Percentiles rank a stretch among this genome's conserved stretches.
These are phyloP conservation scores for Boletus bicolor DNA, from an alignment of 768 basidiomycete species.

Conservation along the genomic window DNA sequence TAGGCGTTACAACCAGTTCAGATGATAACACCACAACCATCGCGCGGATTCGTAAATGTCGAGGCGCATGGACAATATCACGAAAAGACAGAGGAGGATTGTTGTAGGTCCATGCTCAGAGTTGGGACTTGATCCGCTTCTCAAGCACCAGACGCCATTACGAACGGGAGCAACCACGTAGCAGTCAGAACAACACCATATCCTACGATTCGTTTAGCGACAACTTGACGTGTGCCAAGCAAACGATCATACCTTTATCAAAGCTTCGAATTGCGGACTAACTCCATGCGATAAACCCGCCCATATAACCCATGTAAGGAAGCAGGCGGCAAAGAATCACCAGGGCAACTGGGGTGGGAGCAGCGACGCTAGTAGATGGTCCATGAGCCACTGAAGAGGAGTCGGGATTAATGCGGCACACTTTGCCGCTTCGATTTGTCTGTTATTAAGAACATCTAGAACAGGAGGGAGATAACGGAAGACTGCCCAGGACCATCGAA, in stretches of 20 bases:
- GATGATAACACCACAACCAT: not conserved
- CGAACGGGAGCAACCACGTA: slow-evolving; percentile 77
- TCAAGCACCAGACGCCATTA: slow-evolving; percentile 74
- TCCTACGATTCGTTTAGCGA: slow-evolving; percentile 38
- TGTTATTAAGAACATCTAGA: slow-evolving; percentile 59
- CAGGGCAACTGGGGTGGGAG: slow-evolving; percentile 61
- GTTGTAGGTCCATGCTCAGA: slow-evolving; percentile 31
- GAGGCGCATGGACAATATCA: slow-evolving; percentile 8
- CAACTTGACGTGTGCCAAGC: not conserved
- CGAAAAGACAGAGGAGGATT: not conserved
- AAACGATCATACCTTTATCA: slow-evolving; percentile 54
- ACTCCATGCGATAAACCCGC: slow-evolving; percentile 74
- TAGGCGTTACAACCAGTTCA: slow-evolving; percentile 10
- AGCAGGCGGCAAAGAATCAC: slow-evolving; percentile 59
- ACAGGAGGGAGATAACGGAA: slow-evolving; percentile 72
- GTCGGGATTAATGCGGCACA: slow-evolving; percentile 73
- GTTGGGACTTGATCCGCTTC: slow-evolving; percentile 37
- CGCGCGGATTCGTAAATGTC: not conserved
- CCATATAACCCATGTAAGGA: slow-evolving; percentile 68
- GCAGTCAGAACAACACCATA: slow-evolving; percentile 79
- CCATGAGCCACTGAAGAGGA: slow-evolving; percentile 65
- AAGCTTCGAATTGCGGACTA: slow-evolving; percentile 67
- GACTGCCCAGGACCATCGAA: slow-evolving; percentile 16
- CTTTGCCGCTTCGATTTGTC: slow-evolving; percentile 64
- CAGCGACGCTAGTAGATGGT: slow-evolving; percentile 55